These are phyloP conservation scores for Caloboletus inedulis DNA, from an alignment of 1,284 basidiomycete species.

Conservation along the genomic window DNA sequence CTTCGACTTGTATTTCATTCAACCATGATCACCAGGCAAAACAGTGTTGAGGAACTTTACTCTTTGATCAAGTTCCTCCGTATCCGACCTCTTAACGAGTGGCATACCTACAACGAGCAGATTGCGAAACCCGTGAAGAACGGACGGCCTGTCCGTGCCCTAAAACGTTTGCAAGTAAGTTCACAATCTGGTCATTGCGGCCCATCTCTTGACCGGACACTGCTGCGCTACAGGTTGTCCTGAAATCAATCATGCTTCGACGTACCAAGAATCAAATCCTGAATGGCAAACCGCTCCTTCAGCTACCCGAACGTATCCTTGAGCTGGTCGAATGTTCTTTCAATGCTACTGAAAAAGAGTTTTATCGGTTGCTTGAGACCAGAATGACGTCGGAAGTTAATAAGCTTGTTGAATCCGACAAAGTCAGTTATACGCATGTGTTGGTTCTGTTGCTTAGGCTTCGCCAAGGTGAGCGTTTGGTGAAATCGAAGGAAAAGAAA, in stretches of 20 bases:
- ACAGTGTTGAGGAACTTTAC: constrained; percentile 87
- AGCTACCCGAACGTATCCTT: constrained; percentile 76
- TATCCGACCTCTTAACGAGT: constrained; percentile 80
- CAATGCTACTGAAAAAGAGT: constrained; percentile 70
- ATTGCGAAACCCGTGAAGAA: constrained; percentile 80
- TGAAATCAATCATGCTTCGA: constrained; percentile 88
- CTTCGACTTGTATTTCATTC: not conserved
- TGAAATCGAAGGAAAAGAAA: not conserved
- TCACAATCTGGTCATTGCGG: not conserved
- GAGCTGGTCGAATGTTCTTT: constrained; percentile 74
- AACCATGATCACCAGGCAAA: constrained; percentile 52
- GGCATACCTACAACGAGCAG: constrained; percentile 73
- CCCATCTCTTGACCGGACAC: not conserved
- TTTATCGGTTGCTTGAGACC: constrained; percentile 77
- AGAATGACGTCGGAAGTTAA: constrained; percentile 74
- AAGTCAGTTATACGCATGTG: constrained; percentile 79
- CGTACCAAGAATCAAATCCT: constrained; percentile 80
- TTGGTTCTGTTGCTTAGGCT: constrained; percentile 82
- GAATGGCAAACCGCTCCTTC: constrained; percentile 85
- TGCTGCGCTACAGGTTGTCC: constrained; percentile 53
- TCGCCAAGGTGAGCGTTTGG: constrained; percentile 67
- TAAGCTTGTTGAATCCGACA: constrained; percentile 58
- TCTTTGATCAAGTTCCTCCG: constrained; percentile 88
- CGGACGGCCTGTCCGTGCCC: constrained; percentile 66
- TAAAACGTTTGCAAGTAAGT: constrained; percentile 78